Conservation (phyloP, 2,329 filamentous ascomycete species). For the Coleophoma eucalyptorum region DNA sequence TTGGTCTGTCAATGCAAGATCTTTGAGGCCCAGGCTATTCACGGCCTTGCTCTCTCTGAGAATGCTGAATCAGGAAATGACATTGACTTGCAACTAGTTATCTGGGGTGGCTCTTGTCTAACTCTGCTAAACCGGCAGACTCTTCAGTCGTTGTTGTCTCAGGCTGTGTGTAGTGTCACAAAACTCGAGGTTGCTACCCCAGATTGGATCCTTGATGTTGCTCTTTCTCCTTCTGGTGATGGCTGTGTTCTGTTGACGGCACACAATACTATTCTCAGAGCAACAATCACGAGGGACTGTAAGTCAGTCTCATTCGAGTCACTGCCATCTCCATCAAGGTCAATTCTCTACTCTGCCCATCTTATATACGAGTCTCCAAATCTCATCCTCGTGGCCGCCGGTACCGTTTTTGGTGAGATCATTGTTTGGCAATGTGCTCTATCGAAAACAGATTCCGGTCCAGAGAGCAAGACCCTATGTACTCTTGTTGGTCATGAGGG, state of each 20-base stretch:
- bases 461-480: constrained; percentile 41
- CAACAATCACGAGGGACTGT: constrained; percentile 31
- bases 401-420: constrained; percentile 93
- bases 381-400: constrained; percentile 73
- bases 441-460: constrained; percentile 4
- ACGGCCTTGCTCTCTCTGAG: constrained; percentile 57
- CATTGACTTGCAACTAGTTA: constrained; percentile 37
- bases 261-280: constrained; percentile 73
- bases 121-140: constrained; percentile 28
- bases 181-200: constrained; percentile 42
- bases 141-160: constrained; percentile 10
- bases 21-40: constrained; percentile 68
- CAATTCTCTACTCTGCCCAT: constrained; percentile 84
- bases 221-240: constrained; percentile 42
- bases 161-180: constrained; percentile 10
- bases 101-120: constrained; percentile 66
- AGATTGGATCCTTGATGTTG: constrained; percentile 77
- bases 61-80: constrained; percentile 1
- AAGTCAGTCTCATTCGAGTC: constrained; percentile 37
- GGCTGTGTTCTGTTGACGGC: constrained; percentile 69
- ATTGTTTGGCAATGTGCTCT: constrained; percentile 75
- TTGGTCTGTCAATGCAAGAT: constrained; percentile 42
- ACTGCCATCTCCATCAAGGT: constrained; percentile 64
- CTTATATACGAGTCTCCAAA: constrained; percentile 56
- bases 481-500: constrained; percentile 75